A percentile compares a stretch with the other conserved stretches of the same genome.
Evolutionary conservation across 768 basidiomycete species (phyloP).

Genomic region (Scleroderma citrinum): DNA sequence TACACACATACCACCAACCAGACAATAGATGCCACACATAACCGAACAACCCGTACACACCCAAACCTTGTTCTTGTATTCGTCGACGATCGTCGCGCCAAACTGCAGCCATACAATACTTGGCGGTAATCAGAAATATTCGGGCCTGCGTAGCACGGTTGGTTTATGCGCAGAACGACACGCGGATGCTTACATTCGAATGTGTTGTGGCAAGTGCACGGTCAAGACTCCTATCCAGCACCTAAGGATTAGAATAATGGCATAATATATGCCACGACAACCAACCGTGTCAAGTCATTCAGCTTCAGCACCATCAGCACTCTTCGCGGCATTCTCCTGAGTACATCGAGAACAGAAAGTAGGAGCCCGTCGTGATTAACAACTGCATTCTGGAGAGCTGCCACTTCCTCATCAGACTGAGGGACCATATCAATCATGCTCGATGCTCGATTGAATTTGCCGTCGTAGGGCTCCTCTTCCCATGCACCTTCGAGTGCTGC

Average conservation of each 20-base stretch:
- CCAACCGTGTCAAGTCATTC: conserved; percentile 78
- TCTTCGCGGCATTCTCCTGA: conserved; percentile 78
- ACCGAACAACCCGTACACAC: conserved; percentile 36
- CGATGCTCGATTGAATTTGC: conserved; percentile 52
- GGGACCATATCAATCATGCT: conserved; percentile 71
- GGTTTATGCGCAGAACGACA: not conserved
- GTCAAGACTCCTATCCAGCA: conserved; percentile 60
- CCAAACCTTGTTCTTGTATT: conserved; percentile 47
- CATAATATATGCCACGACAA: not conserved
- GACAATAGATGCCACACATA: conserved; percentile 53
- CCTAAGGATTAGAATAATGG: not conserved
- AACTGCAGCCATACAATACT: conserved; percentile 76
- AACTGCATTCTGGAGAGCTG: conserved; percentile 78
- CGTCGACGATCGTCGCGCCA: conserved; percentile 64
- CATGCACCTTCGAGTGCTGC: conserved; percentile 64
- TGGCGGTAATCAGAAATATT: conserved; percentile 87
- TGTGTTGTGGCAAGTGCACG: conserved; percentile 84
- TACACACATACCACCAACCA: conserved; percentile 63
- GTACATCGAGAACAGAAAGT: conserved; percentile 78
- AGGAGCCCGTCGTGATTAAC: conserved; percentile 78
- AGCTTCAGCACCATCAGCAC: conserved; percentile 81
- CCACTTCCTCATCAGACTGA: conserved; percentile 73
- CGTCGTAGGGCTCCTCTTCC: conserved; percentile 33
- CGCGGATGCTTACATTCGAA: conserved; percentile 47
- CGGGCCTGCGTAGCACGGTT: conserved; percentile 45